Evolutionary conservation across 2,329 filamentous ascomycete species (phyloP), one percentile per base, ranked within the genome.

Genomic region (Penicillium sp.): DNA sequence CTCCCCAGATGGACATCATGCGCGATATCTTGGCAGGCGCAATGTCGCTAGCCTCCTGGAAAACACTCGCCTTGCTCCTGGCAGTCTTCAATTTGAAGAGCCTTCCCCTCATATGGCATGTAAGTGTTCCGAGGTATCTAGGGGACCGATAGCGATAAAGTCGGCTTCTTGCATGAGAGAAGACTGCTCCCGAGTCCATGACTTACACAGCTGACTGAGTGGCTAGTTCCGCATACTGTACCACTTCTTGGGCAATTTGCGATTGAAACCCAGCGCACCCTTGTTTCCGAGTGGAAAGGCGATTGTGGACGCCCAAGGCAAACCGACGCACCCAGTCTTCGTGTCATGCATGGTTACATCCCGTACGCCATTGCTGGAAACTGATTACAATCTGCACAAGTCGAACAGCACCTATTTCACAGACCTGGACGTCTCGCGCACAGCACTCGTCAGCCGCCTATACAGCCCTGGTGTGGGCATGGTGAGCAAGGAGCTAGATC

Each of bases 381-480:
- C 87, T 66, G 92, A 96, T 76, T 91, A 92, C 78, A 93, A 94
- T 76, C 69, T 91, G 42, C 89, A 93, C 81, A 92, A 92, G 71
- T 87, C 86, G 58, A 91, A 92, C 77, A 86, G 84, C 64, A 96
- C 92, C 29, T 96, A 95, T 78, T 96, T 96, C 70, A 80, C 86
- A 61, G 91, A 96, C 73, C 85, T 95, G 61, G 92, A 96, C 74
- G 83, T 93, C 56, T 86, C 88, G 38, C 89, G 94, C 53, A 89
- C 89, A 0, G 90, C 95, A 60, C 84, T 94, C 8, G 85, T 95
- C 49, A 88, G 86, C 46, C 84, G 86, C 61, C 76, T 92, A 2
- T 77, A 88, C 49, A 82, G 81, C 18, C 80, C 82, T 0, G 86
- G 85, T 1, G 77, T 87, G 51, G 73, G 77, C 13, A 71, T 76